Evolutionary conservation across 2,329 filamentous ascomycete genomes (phyloP).

Genomic region (Paecilomyces formosus): DNA sequence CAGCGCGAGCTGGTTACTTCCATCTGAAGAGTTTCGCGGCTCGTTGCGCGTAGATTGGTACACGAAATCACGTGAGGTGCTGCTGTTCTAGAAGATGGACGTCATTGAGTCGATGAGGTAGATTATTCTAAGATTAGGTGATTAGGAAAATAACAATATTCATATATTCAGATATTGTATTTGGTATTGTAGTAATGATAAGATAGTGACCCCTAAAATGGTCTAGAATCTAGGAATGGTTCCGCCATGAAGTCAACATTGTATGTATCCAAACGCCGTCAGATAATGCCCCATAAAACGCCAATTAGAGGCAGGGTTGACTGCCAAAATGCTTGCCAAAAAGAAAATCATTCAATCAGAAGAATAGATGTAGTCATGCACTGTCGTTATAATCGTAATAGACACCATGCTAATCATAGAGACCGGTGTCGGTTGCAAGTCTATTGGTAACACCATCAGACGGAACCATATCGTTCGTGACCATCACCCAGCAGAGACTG

Average conservation of each 20-base stretch:
- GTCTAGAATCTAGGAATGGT: neutral
- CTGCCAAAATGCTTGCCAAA: neutral
- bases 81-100: neutral
- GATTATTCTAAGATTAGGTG: neutral
- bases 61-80: neutral
- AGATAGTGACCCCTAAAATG: neutral
- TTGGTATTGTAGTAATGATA: neutral
- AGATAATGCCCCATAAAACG: neutral
- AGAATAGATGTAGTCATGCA: neutral
- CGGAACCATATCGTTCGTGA: neutral
- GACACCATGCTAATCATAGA: neutral
- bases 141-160: neutral
- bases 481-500: neutral
- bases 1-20: neutral
- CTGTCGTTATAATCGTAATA: neutral
- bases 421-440: neutral
- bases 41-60: neutral
- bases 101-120: neutral
- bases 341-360: neutral
- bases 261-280: neutral
- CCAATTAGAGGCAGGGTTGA: neutral
- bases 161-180: neutral
- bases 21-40: neutral
- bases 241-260: neutral
- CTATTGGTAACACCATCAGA: neutral